A percentile compares a stretch with the other conserved stretches of the same genome.
Conservation (phyloP, 1,284 basidiomycete species). For the Melampsora larici-populina region DNA sequence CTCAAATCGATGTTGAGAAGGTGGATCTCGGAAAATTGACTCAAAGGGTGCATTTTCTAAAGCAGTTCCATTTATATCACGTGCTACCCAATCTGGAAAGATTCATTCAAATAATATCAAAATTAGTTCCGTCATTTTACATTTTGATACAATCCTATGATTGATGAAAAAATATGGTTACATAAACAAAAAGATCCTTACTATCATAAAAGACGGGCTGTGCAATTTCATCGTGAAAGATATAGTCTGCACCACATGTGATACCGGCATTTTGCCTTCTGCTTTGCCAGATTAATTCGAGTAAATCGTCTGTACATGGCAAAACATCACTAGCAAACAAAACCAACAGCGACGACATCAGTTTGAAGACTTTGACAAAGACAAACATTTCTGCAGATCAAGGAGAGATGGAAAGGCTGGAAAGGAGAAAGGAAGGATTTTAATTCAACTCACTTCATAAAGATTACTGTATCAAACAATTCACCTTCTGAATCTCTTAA, state of each 20-base stretch:
- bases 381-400: not conserved
- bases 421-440: not conserved
- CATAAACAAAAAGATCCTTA: slow-evolving; percentile 35
- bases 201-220: slow-evolving; percentile 50
- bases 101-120: not conserved
- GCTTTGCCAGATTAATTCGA: slow-evolving; percentile 92
- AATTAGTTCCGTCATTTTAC: not conserved
- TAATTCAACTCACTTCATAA: slow-evolving; percentile 65
- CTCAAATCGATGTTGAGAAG: slow-evolving; percentile 75
- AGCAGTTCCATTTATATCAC: slow-evolving; percentile 93
- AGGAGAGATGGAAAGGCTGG: not conserved
- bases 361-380: not conserved
- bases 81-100: slow-evolving; percentile 72
- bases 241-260: slow-evolving; percentile 93
- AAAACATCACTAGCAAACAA: slow-evolving; percentile 69
- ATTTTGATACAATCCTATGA: not conserved
- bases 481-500: slow-evolving; percentile 82
- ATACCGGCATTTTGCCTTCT: slow-evolving; percentile 88
- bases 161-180: not conserved
- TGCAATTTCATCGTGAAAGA: slow-evolving; percentile 90
- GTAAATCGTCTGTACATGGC: slow-evolving; percentile 87
- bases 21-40: slow-evolving; percentile 76
- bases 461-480: slow-evolving; percentile 87
- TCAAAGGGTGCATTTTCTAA: slow-evolving; percentile 95
- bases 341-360: not conserved